These are phyloP conservation scores for Stenocarpella maydis DNA, from an alignment of 2,329 filamentous ascomycete species.

Conservation along the genomic window DNA sequence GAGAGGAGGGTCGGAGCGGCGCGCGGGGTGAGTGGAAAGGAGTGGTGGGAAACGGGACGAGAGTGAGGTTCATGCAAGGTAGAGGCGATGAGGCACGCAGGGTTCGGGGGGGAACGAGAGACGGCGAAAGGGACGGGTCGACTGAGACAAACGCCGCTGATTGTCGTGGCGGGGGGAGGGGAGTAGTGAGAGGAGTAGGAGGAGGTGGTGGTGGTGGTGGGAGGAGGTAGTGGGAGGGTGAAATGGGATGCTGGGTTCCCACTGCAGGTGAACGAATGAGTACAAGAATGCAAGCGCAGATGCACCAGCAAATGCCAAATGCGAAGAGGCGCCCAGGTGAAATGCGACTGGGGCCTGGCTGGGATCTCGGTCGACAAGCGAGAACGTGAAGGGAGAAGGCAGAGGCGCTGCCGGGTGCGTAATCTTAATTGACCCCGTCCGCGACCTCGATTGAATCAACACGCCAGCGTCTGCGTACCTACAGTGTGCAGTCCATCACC, in stretches of 20 bases:
- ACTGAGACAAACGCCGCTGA: conserved; percentile 23
- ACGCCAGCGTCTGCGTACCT: conserved; percentile 5
- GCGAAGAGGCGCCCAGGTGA: not conserved
- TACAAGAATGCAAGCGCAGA: conserved; percentile 11
- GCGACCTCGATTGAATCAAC: conserved; percentile 26
- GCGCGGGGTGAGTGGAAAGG: not conserved
- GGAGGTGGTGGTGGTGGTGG: not conserved
- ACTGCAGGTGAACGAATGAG: not conserved
- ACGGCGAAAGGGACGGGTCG: conserved; percentile 25
- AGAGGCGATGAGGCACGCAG: not conserved
- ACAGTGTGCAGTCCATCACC: too few relatives aligned
- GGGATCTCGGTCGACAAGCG: conserved; percentile 24
- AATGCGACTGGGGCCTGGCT: conserved; percentile 26
- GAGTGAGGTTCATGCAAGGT: not conserved
- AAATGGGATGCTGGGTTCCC: not conserved
- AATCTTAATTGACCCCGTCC: conserved; percentile 28
- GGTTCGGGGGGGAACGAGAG: conserved; percentile 16
- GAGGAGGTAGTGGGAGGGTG: conserved; percentile 3
- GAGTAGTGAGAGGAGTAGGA: not conserved
- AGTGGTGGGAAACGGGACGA: not conserved
- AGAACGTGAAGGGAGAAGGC: conserved; percentile 3
- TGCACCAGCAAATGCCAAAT: not conserved
- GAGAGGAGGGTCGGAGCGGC: not conserved
- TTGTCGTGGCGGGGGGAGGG: not conserved
- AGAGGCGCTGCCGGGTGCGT: conserved; percentile 23